These are phyloP conservation scores for Galeopsis tetrahit DNA, from an alignment of 257 asterid species.

Conservation along the genomic window DNA sequence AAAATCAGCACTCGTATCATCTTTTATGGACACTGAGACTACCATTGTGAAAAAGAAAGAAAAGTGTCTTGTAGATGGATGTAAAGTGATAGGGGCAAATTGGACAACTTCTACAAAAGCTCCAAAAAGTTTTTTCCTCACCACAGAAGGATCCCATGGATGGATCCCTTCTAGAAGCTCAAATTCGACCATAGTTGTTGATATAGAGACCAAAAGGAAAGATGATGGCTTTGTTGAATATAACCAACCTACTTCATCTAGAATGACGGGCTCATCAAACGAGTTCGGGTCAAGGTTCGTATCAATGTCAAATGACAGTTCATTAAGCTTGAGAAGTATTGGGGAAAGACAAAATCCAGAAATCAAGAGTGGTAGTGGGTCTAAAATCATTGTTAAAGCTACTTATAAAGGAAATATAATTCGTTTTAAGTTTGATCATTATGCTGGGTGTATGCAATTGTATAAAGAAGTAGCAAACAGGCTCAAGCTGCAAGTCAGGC, in stretches of 20 bases:
- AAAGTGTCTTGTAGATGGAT: slow-evolving; percentile 33
- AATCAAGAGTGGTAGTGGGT: slow-evolving; percentile 45
- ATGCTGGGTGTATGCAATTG: slow-evolving; percentile 54
- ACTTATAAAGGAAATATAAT: slow-evolving; percentile 63
- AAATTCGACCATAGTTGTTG: slow-evolving; percentile 30
- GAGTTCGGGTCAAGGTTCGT: slow-evolving; percentile 44
- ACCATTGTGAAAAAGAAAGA: slow-evolving; percentile 50
- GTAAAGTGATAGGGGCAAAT: slow-evolving; percentile 18
- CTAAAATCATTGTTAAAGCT: slow-evolving; percentile 62
- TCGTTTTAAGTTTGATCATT: slow-evolving; percentile 63
- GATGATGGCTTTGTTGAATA: neutral
- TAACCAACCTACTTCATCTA: slow-evolving; percentile 53
- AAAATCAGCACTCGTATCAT: slow-evolving; percentile 27
- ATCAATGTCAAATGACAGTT: slow-evolving; percentile 47
- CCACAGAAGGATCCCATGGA: slow-evolving; percentile 28
- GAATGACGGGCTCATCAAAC: slow-evolving; percentile 60
- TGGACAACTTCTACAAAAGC: slow-evolving; percentile 39
- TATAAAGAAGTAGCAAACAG: slow-evolving; percentile 68
- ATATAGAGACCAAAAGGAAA: slow-evolving; percentile 29
- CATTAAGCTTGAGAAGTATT: slow-evolving; percentile 53
- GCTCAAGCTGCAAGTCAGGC: slow-evolving; percentile 56
- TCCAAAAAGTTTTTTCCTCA: slow-evolving; percentile 36
- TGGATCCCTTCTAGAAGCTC: slow-evolving; percentile 41
- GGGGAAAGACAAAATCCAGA: slow-evolving; percentile 32
- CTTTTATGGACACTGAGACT: slow-evolving; percentile 35